These are phyloP conservation scores for Begonia masoniana DNA, from an alignment of 306 rosid species.

Conservation along the genomic window DNA sequence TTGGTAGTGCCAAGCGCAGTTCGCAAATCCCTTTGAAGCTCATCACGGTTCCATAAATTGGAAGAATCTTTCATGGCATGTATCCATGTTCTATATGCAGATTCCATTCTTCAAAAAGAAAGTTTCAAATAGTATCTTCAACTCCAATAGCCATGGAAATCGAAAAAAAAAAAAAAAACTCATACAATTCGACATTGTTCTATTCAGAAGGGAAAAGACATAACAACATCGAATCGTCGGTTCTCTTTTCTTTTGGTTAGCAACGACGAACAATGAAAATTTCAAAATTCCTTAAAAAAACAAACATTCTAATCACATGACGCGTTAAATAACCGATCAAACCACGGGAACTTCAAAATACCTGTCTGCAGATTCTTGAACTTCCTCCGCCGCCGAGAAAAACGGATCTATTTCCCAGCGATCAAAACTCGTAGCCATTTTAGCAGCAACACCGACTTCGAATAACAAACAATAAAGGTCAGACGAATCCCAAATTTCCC, in stretches of 20 bases:
- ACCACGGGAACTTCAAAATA: slow-evolving; percentile 3
- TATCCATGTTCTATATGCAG: slow-evolving; percentile 66
- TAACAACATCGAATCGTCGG: not conserved
- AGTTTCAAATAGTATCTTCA: slow-evolving; percentile 18
- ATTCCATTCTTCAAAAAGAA: slow-evolving; percentile 67
- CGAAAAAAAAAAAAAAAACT: no score
- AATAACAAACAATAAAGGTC: not conserved
- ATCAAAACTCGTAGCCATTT: slow-evolving; percentile 76
- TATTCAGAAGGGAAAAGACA: no score
- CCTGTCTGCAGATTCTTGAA: slow-evolving; percentile 97
- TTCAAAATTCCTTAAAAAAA: not conserved
- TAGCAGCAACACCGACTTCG: not conserved
- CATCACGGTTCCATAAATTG: slow-evolving; percentile 30
- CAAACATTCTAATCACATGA: no score
- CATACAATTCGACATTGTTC: no score
- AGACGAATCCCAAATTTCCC: not conserved
- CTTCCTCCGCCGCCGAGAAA: slow-evolving; percentile 90
- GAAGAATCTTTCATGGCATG: slow-evolving; percentile 45
- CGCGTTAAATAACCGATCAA: no score
- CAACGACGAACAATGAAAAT: not conserved
- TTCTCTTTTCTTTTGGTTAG: not conserved
- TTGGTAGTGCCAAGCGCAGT: slow-evolving; percentile 72
- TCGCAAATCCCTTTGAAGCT: slow-evolving; percentile 61
- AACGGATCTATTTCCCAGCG: slow-evolving; percentile 98
- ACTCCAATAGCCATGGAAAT: no score